A percentile compares a stretch with the other conserved stretches of the same genome.
Conservation (phyloP, 2,329 filamentous ascomycete genomes). For the Monosporascus sp. region DNA sequence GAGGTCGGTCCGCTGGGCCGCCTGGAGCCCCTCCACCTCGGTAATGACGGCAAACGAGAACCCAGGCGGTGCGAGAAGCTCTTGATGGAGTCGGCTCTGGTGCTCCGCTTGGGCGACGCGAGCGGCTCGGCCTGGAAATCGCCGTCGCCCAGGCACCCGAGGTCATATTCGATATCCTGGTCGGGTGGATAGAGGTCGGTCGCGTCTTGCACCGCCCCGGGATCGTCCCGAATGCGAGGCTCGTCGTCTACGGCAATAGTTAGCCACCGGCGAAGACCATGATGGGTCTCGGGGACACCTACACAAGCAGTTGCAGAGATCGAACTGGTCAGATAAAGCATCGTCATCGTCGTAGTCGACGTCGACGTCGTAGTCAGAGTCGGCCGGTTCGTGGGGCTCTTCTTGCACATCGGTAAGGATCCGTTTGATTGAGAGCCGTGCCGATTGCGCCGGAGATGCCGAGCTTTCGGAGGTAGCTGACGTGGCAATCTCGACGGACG, state of each 20-base stretch:
- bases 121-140: constrained; percentile 46
- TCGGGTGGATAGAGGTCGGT: constrained; percentile 34
- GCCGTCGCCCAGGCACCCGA: constrained; percentile 60
- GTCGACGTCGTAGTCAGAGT: constrained; percentile 45
- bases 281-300: constrained; percentile 36
- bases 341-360: constrained; percentile 45
- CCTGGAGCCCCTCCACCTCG: constrained; percentile 44
- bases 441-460: constrained; percentile 49
- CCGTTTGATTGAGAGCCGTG: constrained; percentile 53
- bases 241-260: constrained; percentile 49
- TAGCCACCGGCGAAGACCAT: constrained; percentile 14
- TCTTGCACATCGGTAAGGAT: constrained; percentile 79
- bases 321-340: constrained; percentile 34
- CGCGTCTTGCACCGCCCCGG: constrained; percentile 34
- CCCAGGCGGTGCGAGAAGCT: constrained; percentile 62
- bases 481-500: constrained; percentile 64
- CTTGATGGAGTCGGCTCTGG: constrained; percentile 53
- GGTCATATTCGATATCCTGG: constrained; percentile 57
- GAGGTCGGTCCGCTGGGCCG: constrained; percentile 42
- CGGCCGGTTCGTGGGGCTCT: constrained; percentile 66
- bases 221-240: constrained; percentile 52
- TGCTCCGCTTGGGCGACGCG: constrained; percentile 51
- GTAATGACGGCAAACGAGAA: constrained; percentile 51
- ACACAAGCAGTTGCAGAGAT: constrained; percentile 69
- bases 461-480: constrained; percentile 43